Conservation (phyloP, 2,329 filamentous ascomycete genomes). For the Dactylonectria estremocensis region DNA sequence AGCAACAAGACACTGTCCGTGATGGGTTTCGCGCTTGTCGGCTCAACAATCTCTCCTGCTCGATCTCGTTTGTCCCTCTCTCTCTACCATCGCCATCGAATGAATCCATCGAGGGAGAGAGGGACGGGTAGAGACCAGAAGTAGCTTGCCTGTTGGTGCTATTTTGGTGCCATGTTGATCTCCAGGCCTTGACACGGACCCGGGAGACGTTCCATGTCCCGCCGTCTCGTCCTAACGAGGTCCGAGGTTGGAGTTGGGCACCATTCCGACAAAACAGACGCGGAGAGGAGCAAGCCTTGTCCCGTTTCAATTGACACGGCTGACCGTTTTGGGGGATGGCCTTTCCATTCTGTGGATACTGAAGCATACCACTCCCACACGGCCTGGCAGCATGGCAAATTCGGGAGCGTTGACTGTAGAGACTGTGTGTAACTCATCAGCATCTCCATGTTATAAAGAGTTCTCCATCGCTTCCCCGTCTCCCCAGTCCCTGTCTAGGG, state of each 20-base stretch:
- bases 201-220: constrained; percentile 12
- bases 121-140: constrained; percentile 7
- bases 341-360: constrained; percentile 9
- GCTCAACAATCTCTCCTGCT: constrained; percentile 28
- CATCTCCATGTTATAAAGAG: too few species aligned
- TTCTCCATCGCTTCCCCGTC: constrained; percentile 13
- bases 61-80: constrained; percentile 9
- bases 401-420: background rate
- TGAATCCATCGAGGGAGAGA: background rate
- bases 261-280: constrained; percentile 17
- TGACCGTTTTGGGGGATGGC: constrained; percentile 5
- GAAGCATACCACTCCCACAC: constrained; percentile 24
- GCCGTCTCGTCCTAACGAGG: constrained; percentile 6
- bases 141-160: constrained; percentile 15
- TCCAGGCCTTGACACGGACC: constrained; percentile 18
- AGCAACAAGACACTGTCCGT: constrained; percentile 17
- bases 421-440: constrained; percentile 3
- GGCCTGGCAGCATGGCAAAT: constrained; percentile 13
- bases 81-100: constrained; percentile 7
- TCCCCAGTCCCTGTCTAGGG: constrained; percentile 29
- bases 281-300: constrained; percentile 13
- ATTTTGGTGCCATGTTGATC: constrained; percentile 22
- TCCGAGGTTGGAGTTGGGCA: constrained; percentile 16
- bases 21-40: constrained; percentile 45
- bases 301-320: constrained; percentile 6